Evolutionary conservation across 2,329 filamentous ascomycete species (phyloP).

Genomic region (Aspergillus proliferans): DNA sequence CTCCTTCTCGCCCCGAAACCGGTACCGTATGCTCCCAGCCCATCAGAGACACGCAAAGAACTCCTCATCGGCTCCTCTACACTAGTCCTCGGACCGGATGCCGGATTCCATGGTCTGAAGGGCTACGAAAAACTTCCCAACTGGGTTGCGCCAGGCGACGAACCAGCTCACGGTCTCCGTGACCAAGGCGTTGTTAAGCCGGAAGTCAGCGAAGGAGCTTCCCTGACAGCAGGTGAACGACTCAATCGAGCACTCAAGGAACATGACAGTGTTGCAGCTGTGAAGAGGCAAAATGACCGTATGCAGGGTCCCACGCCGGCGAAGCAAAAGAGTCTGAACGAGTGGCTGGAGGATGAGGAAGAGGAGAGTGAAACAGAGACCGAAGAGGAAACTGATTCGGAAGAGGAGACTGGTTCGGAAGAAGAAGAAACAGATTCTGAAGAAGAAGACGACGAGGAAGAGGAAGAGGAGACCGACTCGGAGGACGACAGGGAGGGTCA

Average conservation of each 20-base stretch:
- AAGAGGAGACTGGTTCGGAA: constrained; percentile 42
- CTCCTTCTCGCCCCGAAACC: constrained; percentile 92
- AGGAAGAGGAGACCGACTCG: constrained; percentile 39
- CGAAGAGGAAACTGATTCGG: constrained; percentile 44
- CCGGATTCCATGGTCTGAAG: constrained; percentile 64
- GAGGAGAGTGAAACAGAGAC: constrained; percentile 50
- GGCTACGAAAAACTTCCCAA: constrained; percentile 76
- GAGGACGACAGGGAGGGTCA: constrained; percentile 39
- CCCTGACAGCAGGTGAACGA: constrained; percentile 36
- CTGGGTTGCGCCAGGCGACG: constrained; percentile 74
- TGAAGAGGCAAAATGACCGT: constrained; percentile 12
- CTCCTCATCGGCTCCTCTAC: constrained; percentile 79
- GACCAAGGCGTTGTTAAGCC: constrained; percentile 48
- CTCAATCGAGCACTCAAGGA: constrained; percentile 40
- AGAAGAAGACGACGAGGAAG: constrained; percentile 38
- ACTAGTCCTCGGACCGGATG: constrained; percentile 72
- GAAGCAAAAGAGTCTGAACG: constrained; percentile 76
- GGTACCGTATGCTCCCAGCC: constrained; percentile 81
- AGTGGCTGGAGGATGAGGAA: constrained; percentile 77
- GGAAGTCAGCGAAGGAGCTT: constrained; percentile 23
- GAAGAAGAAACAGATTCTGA: constrained; percentile 44
- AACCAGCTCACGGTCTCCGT: constrained; percentile 70
- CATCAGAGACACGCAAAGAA: constrained; percentile 73
- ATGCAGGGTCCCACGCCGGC: constrained; percentile 18
- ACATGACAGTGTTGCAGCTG: constrained; percentile 27